These are phyloP conservation scores for Senna siamea DNA, from an alignment of 306 rosid species.

Conservation along the genomic window DNA sequence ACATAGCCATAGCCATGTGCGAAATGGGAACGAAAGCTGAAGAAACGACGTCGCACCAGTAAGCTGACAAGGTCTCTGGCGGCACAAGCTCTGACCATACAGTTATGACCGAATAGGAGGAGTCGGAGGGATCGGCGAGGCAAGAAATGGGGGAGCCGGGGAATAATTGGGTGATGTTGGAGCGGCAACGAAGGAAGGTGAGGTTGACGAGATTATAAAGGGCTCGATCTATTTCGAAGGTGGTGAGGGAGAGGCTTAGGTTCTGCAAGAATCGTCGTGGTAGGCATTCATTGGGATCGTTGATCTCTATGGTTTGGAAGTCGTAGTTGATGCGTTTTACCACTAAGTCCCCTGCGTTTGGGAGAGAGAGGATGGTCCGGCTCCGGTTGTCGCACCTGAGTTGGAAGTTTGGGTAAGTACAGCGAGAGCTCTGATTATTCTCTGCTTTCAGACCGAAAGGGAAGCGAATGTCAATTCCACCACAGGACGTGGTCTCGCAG, in stretches of 20 bases:
- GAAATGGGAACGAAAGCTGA: constrained; percentile 41
- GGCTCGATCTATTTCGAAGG: constrained; percentile 7
- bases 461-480: neutral
- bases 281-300: constrained; percentile 1
- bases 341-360: neutral
- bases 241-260: constrained; percentile 23
- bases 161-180: neutral
- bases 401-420: neutral
- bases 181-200: constrained; percentile 55
- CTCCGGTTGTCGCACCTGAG: neutral
- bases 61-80: neutral
- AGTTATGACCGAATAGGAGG: neutral
- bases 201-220: neutral
- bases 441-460: neutral
- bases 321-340: neutral
- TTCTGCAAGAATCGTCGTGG: neutral
- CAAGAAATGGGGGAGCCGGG: constrained; percentile 34
- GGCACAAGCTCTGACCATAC: neutral
- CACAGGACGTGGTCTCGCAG: neutral
- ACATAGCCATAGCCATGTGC: neutral
- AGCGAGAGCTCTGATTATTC: neutral
- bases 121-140: constrained; percentile 1
- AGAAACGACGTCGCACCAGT: constrained; percentile 41
- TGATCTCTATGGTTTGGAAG: neutral
- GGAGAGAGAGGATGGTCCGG: neutral